Base-by-base conservation (phyloP, 371 early-diverging fungal species). In the Zopfochytrium polystomum region DNA sequence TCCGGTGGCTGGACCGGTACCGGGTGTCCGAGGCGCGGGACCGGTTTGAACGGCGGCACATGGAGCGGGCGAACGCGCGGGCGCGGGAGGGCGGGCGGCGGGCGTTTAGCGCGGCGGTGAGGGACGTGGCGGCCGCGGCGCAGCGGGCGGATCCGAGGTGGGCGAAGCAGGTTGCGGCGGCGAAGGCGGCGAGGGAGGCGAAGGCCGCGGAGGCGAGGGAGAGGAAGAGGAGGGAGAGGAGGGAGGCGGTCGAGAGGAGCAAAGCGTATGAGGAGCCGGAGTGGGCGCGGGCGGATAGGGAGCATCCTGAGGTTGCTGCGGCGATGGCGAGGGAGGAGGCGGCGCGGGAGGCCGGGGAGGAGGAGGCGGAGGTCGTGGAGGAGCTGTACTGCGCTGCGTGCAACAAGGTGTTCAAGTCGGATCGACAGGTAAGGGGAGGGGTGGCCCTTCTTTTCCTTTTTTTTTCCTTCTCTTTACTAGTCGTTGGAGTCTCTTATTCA, bases 1-100 rank as follows among this genome's bases (percentile, higher is more conserved):
- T 96, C 68, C 77, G 81, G 25, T 95, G 95, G 95, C 80, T 78
- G 55, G 98, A 98, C 70, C 87, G 91, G 64, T 91, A 85, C 77
- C 74, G 87, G 5, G 76, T 91, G 2, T 75, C 87, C 0, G 91
- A 94, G 60, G 85, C 91, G 54, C 89, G 88, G 1, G 92, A 91
- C 71, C 83, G 98, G 30, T 67, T 76, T 42, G 76, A 89, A 4
- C 85, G 91, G 9, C 75, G 96, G 47, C 73, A 81, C 13, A 92
- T 95, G 91, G 95, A 96, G 65, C 90, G 89, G 63, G 92, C 95
- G 55, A 96, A 96, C 74, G 83, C 84, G 67, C 89, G 88, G 65
- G 74, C 83, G n/a, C 74, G 96, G 32, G 91, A 91, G n/a, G 65
- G 73, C 3, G 94, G 85, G n/a, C 77, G 85, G 43, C 80, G 82